Evolutionary conservation across 208 protist species (phyloP).

Genomic region (Trypanosoma rangeli): DNA sequence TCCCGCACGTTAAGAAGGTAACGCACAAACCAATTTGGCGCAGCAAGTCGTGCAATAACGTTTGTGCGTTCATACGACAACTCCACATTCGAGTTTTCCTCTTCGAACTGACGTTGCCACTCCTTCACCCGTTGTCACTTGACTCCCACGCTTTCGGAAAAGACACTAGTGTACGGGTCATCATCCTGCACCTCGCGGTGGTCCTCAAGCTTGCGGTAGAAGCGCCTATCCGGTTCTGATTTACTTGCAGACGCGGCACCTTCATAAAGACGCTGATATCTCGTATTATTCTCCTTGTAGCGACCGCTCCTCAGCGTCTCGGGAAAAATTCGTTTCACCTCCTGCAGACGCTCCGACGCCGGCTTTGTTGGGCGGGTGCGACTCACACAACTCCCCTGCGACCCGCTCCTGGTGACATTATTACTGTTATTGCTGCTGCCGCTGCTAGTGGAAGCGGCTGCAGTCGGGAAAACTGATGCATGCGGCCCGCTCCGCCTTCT

Average conservation of each 20-base stretch:
- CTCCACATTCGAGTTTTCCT: conserved; percentile 76
- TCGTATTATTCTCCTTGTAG: conserved; percentile 60
- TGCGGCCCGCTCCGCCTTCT: neutral
- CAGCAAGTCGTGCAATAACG: conserved; percentile 56
- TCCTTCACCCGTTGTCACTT: conserved; percentile 60
- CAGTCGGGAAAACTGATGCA: neutral
- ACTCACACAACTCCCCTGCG: neutral
- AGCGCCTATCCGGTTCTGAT: conserved; percentile 51
- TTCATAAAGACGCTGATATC: conserved; percentile 57
- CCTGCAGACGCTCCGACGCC: conserved; percentile 37
- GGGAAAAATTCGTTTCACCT: conserved; percentile 62
- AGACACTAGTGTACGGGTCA: conserved; percentile 73
- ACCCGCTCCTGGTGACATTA: neutral
- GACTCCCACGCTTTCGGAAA: conserved; percentile 58
- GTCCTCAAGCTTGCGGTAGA: conserved; percentile 54
- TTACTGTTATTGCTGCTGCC: neutral
- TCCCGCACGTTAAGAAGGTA: conserved; percentile 84
- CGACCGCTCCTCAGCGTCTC: conserved; percentile 79
- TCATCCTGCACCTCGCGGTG: conserved; percentile 76
- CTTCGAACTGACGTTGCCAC: conserved; percentile 89
- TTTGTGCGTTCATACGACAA: conserved; percentile 86
- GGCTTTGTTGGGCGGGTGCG: conserved; percentile 45
- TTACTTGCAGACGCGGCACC: conserved; percentile 13
- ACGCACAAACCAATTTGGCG: conserved; percentile 86
- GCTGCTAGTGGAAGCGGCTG: neutral